phyloP scores from a whole-genome alignment of 1,284 basidiomycete species.

The Trichosporon coremiiforme region DNA sequence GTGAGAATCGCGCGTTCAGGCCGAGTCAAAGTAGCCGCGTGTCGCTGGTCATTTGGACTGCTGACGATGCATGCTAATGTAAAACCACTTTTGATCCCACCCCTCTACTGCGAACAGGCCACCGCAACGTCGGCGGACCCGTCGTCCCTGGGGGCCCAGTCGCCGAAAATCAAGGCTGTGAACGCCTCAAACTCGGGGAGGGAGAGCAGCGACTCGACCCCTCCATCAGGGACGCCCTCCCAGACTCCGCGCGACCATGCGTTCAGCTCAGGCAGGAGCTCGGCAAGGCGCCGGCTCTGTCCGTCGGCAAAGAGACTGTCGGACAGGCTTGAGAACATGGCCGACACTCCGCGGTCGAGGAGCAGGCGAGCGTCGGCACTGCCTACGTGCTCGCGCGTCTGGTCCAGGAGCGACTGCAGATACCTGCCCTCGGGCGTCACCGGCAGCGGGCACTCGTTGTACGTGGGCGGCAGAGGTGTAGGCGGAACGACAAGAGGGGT shows the following conservation, averaged over 20 bases:
- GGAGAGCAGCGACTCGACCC: slow-evolving; percentile 48
- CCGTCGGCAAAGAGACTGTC: slow-evolving; percentile 32
- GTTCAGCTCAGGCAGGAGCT: slow-evolving; percentile 51
- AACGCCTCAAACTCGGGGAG: slow-evolving; percentile 52
- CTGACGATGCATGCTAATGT: background rate
- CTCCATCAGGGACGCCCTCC: slow-evolving; percentile 53
- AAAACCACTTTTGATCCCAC: background rate
- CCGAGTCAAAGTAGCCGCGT: no score
- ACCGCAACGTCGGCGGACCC: slow-evolving; percentile 1
- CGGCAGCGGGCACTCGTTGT: slow-evolving; percentile 31
- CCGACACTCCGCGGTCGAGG: slow-evolving; percentile 45
- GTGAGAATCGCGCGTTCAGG: background rate
- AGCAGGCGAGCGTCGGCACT: slow-evolving; percentile 50
- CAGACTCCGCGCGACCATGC: slow-evolving; percentile 52
- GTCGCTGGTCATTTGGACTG: background rate
- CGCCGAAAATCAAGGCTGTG: slow-evolving; percentile 54
- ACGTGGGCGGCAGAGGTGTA: slow-evolving; percentile 30
- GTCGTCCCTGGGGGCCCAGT: slow-evolving; percentile 46
- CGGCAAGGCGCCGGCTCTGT: slow-evolving; percentile 35
- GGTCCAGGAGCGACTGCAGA: slow-evolving; percentile 42
- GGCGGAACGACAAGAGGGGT: slow-evolving; percentile 46
- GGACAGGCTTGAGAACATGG: slow-evolving; percentile 39
- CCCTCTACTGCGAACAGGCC: slow-evolving; percentile 11
- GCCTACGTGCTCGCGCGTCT: slow-evolving; percentile 45
- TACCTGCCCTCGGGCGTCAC: slow-evolving; percentile 35